Evolutionary conservation across 2,329 filamentous ascomycete species (phyloP), one percentile per base, ranked within the genome.

Genomic region (Clonostachys sp.): DNA sequence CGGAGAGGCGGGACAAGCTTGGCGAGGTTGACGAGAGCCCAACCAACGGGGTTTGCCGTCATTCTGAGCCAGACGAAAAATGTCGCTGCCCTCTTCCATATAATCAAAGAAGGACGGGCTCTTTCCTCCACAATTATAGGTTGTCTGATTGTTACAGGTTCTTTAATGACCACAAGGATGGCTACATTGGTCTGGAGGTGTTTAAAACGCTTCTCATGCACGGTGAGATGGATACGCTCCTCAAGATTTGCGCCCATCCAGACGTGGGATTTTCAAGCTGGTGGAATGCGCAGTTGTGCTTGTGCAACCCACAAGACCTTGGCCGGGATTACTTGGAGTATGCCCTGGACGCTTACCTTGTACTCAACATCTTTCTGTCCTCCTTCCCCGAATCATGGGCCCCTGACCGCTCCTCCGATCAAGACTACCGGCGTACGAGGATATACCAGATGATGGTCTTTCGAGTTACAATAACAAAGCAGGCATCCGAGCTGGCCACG

Each of bases 131-230:
- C 12, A 13, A 16, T 16, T 47, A 49, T 18, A 6, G 18, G 12
- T 2, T 9, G 1, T 53, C 52, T 17, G 12, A 35, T 5, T 59
- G 53, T 41, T 55, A 53, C 43, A 2, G 30, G 2, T 56, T 58
- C 41, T 50, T 44, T 18, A 3, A 44, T 5, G 18, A 30, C 5
- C 57, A 57, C 17, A 16, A 17, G 12, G 16, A 41, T 9, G 50
- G 12, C 5, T 55, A 56, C 34, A 49, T 50, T 46, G 56, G 54
- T 34, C 35, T 55, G 8, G 53, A 59, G 34, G n/a, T 61, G 10
- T 45, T 60, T 41, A 55, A 55, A 45, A 48, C 52, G 4, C 48
- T 61, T n/a, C 43, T 59, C 20, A n/a, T 61, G 2, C 42, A 54
- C 24, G 57, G 57, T 5, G 52, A 58, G 34, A 57, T 58, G 54